phyloP scores from a whole-genome alignment of 2,329 filamentous ascomycete genomes.

The Cercospora canescens region DNA sequence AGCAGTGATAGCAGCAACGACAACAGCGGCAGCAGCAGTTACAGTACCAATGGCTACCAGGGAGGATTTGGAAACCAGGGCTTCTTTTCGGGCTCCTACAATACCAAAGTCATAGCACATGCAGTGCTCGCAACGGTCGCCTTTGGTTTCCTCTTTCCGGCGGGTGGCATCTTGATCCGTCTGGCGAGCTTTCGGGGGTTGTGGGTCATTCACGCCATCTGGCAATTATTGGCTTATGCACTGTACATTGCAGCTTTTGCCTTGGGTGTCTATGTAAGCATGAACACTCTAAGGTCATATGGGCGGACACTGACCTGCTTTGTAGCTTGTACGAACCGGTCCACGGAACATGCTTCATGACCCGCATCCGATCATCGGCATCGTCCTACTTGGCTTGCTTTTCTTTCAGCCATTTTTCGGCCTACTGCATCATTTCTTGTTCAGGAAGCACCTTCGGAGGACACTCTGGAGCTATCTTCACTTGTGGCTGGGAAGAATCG shows the following conservation, averaged over 20 bases:
- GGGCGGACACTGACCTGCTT: conserved; percentile 38
- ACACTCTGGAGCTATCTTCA: conserved; percentile 52
- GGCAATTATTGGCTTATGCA: conserved; percentile 53
- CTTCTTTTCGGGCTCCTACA: conserved; percentile 12
- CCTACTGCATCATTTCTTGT: conserved; percentile 53
- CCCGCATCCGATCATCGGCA: conserved; percentile 56
- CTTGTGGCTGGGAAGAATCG: conserved; percentile 55
- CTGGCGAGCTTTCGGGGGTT: conserved; percentile 47
- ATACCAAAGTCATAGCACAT: conserved; percentile 47
- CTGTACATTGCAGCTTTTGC: conserved; percentile 53
- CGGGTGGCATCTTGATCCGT: conserved; percentile 48
- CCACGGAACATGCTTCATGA: conserved; percentile 32
- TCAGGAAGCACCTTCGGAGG: conserved; percentile 49
- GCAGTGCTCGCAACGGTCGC: conserved; percentile 47
- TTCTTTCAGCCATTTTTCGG: conserved; percentile 59
- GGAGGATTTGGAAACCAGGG: conserved; percentile 13
- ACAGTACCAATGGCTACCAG: conserved; percentile 13
- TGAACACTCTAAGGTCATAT: neutral
- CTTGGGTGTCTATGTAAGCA: conserved; percentile 47
- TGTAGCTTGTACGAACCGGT: conserved; percentile 24
- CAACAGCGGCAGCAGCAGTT: conserved; percentile 8
- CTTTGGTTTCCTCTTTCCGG: conserved; percentile 50
- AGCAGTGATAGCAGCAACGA: conserved; percentile 12
- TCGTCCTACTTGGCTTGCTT: conserved; percentile 51
- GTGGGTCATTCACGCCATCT: conserved; percentile 46